These are phyloP conservation scores for Pleurotus tuber-regium DNA, from an alignment of 768 basidiomycete genomes.

Conservation along the genomic window DNA sequence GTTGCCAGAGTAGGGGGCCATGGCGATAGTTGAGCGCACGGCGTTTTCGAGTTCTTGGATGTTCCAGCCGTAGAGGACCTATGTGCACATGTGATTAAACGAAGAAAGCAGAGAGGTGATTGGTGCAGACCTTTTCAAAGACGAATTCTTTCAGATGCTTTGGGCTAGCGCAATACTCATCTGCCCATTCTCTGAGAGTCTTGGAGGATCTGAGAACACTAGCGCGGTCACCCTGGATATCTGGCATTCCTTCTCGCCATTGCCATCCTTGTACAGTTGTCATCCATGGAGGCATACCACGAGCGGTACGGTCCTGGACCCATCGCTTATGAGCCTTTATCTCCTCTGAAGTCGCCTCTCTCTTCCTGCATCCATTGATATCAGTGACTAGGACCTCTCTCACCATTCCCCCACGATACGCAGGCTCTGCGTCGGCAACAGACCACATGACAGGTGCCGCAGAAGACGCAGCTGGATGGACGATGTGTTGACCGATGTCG, in stretches of 20 bases:
- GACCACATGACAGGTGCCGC: constrained; percentile 32
- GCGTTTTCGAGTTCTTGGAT: constrained; percentile 37
- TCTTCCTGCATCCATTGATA: constrained; percentile 16
- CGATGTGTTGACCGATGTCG: constrained; percentile 44
- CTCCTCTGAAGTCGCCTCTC: constrained; percentile 41
- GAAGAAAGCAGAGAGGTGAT: too few relatives aligned
- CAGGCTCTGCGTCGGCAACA: constrained; percentile 59
- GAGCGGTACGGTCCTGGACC: constrained; percentile 37
- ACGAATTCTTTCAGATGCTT: constrained; percentile 78
- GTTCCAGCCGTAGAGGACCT: constrained; percentile 49
- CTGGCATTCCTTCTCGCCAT: constrained; percentile 10
- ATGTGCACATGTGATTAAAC: too few relatives aligned
- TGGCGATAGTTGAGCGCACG: constrained; percentile 38
- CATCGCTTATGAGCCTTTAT: constrained; percentile 40
- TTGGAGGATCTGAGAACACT: constrained; percentile 50
- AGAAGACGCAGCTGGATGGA: constrained; percentile 20
- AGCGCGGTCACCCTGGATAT: background rate
- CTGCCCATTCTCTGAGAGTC: constrained; percentile 75
- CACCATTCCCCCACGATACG: constrained; percentile 63
- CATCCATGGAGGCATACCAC: constrained; percentile 52
- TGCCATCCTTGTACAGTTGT: constrained; percentile 17
- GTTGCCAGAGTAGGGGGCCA: constrained; percentile 41
- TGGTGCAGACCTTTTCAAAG: constrained; percentile 67
- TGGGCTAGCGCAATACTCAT: constrained; percentile 71
- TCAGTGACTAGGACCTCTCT: constrained; percentile 46